Base-by-base conservation (phyloP, 202 grass and related monocot species). In the Dendrocalamus latiflorus region DNA sequence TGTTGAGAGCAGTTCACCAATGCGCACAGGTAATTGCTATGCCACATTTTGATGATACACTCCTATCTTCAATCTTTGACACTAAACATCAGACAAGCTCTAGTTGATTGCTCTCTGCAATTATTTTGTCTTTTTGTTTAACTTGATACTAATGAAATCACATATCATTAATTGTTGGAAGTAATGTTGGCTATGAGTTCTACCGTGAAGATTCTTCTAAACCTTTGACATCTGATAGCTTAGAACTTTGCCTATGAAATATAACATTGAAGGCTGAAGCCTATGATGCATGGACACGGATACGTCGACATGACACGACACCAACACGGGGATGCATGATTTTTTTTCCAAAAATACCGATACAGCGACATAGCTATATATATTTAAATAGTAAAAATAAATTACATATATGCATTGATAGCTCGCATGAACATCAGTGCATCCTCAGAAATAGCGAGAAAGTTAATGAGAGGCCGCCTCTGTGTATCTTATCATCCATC, bases 1-100 rank as follows among this genome's bases (percentile, higher is more conserved):
- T 70, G 60, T 42, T 49, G 81, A 64, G 68, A 69, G 61, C 64
- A 84, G 86, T 85, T 95, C 90, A 81, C 81, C 90, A 15, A 42
- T 84, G 4, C 67, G 4, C 67, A 49, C 13, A 90, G 82, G 95
- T 98, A 84, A 83, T 74, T 64, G 22, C 12, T 65, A 28, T 86
- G 24, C 38, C 74, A 11, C 3, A 13, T 72, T 61, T 73, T 84
- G 6, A 38, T 33, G 20, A 9, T 28, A 60, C 49, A 8, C 57
- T 50, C 33, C 56, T 47, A 65, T 13, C 33, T 83, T 51, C 20
- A n/a, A 53, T 76, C 62, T 76, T 69, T 20, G 33, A 64, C 56
- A 16, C 7, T 85, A 30, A 50, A 51, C 7, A 8, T 70, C 28
- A 20, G 62, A 37, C 10, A 68, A 82, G 25, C 8, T 69, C 47